Conservation (phyloP, 768 basidiomycete species). For the Rhizopogon vulgaris region DNA sequence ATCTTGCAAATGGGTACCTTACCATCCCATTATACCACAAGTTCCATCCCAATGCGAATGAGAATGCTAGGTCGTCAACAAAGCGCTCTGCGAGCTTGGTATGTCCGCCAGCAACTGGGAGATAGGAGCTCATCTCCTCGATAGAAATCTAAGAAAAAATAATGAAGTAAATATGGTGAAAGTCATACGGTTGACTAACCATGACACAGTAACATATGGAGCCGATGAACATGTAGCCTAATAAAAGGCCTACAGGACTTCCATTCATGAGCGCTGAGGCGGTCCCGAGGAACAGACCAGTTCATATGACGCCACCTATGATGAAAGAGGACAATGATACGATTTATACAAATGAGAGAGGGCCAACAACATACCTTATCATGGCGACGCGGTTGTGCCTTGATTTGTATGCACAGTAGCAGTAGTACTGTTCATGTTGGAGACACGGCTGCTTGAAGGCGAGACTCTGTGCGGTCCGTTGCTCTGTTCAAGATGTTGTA, state of each 20-base stretch:
- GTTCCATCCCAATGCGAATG: conserved; percentile 39
- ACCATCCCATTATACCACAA: conserved; percentile 36
- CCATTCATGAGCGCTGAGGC: conserved; percentile 31
- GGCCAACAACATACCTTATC: conserved; percentile 16
- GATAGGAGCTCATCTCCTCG: conserved; percentile 42
- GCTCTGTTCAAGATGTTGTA: too few relatives aligned
- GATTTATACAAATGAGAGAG: not conserved
- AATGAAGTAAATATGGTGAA: not conserved
- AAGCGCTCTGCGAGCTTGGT: conserved; percentile 43
- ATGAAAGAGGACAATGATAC: conserved; percentile 2
- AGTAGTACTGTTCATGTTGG: too few relatives aligned
- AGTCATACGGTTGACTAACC: conserved; percentile 23
- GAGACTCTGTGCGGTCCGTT: too few relatives aligned
- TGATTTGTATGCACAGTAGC: too few relatives aligned
- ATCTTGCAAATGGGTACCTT: conserved; percentile 1
- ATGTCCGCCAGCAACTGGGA: conserved; percentile 42
- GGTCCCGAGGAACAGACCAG: conserved; percentile 30
- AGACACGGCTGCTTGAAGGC: too few relatives aligned
- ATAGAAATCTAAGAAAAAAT: conserved; percentile 16
- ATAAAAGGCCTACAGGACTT: conserved; percentile 41
- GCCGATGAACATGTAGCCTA: conserved; percentile 34
- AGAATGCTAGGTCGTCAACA: conserved; percentile 38
- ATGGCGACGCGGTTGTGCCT: too few relatives aligned
- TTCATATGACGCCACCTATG: conserved; percentile 37
- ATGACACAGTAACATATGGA: conserved; percentile 33